Base-by-base conservation (phyloP, 164 flowering plant genomes). In the Saururus chinensis region DNA sequence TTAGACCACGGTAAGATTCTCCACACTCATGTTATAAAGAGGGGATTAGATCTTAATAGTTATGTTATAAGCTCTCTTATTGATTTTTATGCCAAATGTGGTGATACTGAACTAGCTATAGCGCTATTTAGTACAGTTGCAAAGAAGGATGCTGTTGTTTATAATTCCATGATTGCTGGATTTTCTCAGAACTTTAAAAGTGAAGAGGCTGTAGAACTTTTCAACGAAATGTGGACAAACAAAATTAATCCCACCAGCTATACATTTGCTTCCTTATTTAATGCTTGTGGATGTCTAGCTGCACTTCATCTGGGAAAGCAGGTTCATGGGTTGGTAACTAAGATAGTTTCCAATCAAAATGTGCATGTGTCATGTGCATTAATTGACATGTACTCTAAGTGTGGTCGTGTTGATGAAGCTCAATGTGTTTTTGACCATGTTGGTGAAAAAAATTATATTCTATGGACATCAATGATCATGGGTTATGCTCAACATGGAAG, bases 361-460 rank as follows among this genome's bases (percentile, higher is more conserved):
- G 66, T 80, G 41, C 70, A 71, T 70, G 73, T 76, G 19, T 71
- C 73, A 21, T 54, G 76, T 68, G 71, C 83, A 22, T 64, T 78
- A 66, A 57, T 76, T 59, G 82, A 77, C 60, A 82, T 82, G 83
- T 82, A 82, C 49, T 74, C 80, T 12, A 79, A 80, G 65, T 76
- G 82, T 60, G 83, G 86, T 41, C 68, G 66, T 64, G 67, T 73
- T 19, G 69, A 73, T 25, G 79, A 80, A 57, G 86, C 82, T 64
- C 59, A 70, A 16, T 12, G 19, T 12, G 63, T 73, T 13, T 82
- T 73, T 53, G 65, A 82, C 57, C 68, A 65, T 54, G 51, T 71
- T 1, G 16, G 49, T 9, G 57, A 68, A 49, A 76, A 62, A 60
- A 78, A 80, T 51, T 65, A 25, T 25, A 53, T 82, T 10, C 57